phyloP scores from a whole-genome alignment of 306 rosid species.

The Ceratonia siliqua region DNA sequence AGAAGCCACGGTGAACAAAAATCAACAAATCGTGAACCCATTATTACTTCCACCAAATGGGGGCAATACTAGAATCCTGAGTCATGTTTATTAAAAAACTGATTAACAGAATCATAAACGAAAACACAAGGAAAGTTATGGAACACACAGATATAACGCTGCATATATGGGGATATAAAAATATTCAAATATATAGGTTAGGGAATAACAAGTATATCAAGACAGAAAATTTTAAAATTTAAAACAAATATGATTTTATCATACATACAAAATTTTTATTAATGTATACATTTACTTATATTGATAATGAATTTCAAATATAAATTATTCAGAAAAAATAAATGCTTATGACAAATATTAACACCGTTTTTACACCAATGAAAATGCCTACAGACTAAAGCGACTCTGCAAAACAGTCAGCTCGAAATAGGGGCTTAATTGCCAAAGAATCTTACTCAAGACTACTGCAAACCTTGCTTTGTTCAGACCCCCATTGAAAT shows the following conservation, averaged over 20 bases:
- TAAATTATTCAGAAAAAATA: not conserved
- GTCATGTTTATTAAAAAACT: not conserved
- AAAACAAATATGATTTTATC: not conserved
- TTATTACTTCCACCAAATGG: not conserved
- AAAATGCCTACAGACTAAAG: slow-evolving; percentile 3
- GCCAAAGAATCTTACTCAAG: not conserved
- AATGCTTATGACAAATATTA: not conserved
- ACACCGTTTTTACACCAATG: not conserved
- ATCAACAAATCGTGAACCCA: not conserved
- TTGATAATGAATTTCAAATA: not conserved
- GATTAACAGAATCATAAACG: not conserved
- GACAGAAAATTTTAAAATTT: no score
- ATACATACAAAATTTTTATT: not conserved
- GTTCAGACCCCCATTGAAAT: not conserved
- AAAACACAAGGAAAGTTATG: no score
- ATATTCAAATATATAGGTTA: not conserved
- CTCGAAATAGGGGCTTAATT: not conserved
- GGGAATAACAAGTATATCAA: not conserved
- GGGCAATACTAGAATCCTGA: not conserved
- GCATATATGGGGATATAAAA: not conserved
- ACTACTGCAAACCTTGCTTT: not conserved
- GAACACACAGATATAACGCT: not conserved
- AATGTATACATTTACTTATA: not conserved
- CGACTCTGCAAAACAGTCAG: not conserved
- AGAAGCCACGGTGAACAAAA: not conserved